Percentiles rank a stretch among this genome's conserved stretches.
These are phyloP conservation scores for Tillandsia fasciculata DNA, from an alignment of 176 grass and related monocot species.

Conservation along the genomic window DNA sequence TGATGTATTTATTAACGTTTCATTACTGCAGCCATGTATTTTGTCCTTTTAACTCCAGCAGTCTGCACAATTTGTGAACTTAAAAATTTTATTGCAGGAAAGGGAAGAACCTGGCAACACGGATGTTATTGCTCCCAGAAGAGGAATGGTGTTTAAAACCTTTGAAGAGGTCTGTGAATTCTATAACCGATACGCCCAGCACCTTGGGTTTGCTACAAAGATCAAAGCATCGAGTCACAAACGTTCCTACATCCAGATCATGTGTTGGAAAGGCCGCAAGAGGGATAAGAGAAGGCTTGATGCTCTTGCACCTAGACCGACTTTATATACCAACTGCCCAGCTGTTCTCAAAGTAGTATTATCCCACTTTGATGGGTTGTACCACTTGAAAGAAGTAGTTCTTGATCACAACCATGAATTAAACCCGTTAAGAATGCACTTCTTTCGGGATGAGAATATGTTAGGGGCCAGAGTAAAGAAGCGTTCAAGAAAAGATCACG, in stretches of 20 bases:
- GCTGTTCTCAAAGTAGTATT: constrained; percentile 1
- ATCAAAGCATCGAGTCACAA: background rate
- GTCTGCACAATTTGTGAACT: background rate
- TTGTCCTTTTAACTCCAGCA: background rate
- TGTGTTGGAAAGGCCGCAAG: constrained; percentile 11
- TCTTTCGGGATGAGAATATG: constrained; percentile 10
- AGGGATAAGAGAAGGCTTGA: constrained; percentile 4
- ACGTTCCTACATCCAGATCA: constrained; percentile 8
- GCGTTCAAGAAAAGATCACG: background rate
- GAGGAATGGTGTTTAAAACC: constrained; percentile 10
- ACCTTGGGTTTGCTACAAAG: constrained; percentile 12
- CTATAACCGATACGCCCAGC: constrained; percentile 9
- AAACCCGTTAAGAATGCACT: constrained; percentile 10
- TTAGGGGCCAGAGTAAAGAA: constrained; percentile 5
- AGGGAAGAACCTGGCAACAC: constrained; percentile 2
- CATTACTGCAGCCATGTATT: background rate
- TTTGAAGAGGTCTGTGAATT: constrained; percentile 10
- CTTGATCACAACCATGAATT: constrained; percentile 14
- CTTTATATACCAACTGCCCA: constrained; percentile 10
- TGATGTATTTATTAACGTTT: background rate
- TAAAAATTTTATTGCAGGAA: constrained; percentile 1
- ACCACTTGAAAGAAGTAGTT: constrained; percentile 14
- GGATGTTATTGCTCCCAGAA: background rate
- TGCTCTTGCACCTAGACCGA: constrained; percentile 9
- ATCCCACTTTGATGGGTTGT: constrained; percentile 3